These are phyloP conservation scores for Sordariomycetes sp. DNA, from an alignment of 2,329 filamentous ascomycete genomes.

Conservation along the genomic window DNA sequence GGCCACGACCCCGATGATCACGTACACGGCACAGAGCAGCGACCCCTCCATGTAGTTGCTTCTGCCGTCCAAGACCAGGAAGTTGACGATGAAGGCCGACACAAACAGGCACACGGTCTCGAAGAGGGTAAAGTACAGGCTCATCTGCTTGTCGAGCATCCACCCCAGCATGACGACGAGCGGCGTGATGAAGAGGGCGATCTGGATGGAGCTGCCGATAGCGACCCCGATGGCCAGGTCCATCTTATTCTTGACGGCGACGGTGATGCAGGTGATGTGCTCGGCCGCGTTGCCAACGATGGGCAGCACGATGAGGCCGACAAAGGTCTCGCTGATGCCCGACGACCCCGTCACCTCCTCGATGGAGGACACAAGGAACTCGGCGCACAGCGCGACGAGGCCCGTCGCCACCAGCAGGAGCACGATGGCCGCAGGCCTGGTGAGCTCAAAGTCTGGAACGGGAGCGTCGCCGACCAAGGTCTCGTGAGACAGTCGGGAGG, in stretches of 20 bases:
- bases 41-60: constrained; percentile 82
- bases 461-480: too few relatives aligned
- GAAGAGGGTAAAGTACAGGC: constrained; percentile 79
- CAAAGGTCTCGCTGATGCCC: constrained; percentile 55
- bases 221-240: constrained; percentile 65
- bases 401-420: constrained; percentile 55
- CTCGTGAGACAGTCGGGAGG: too few relatives aligned
- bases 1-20: constrained; percentile 58
- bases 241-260: constrained; percentile 69
- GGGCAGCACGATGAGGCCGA: constrained; percentile 63
- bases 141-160: constrained; percentile 60
- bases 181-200: constrained; percentile 62
- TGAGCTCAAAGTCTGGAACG: constrained; percentile 35
- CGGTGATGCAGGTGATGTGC: constrained; percentile 62
- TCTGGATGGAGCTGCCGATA: constrained; percentile 63
- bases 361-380: constrained; percentile 62
- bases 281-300: constrained; percentile 68
- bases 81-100: constrained; percentile 78
- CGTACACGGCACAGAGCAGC: constrained; percentile 55
- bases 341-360: constrained; percentile 48
- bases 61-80: constrained; percentile 74
- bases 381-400: constrained; percentile 59
- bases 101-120: constrained; percentile 84
- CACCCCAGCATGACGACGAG: constrained; percentile 65
- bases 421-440: constrained; percentile 47